Percentiles rank a stretch among this genome's conserved stretches.
These are phyloP conservation scores for Aegle marmelos DNA, from an alignment of 345 rosid species.

Conservation along the genomic window DNA sequence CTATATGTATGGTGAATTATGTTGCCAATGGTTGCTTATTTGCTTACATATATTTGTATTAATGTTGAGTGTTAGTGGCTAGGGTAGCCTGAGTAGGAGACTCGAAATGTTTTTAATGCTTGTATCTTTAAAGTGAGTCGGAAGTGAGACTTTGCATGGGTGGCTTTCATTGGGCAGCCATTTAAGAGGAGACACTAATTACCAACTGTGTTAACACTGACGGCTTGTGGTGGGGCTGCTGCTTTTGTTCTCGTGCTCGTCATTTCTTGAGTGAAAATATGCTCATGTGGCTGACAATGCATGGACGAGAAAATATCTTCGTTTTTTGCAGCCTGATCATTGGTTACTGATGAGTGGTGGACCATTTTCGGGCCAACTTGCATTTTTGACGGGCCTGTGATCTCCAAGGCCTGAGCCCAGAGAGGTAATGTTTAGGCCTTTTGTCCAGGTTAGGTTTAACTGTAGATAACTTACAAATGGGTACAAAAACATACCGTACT, in stretches of 20 bases:
- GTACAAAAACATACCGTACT: no score
- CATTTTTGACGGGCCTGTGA: background rate
- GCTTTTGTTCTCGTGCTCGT: background rate
- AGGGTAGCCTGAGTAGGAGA: rapidly evolving
- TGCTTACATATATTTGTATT: no score
- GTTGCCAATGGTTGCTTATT: no score
- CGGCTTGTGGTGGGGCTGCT: background rate
- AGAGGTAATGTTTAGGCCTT: background rate
- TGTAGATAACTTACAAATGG: no score
- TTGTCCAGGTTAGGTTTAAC: no score
- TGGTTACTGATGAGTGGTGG: background rate
- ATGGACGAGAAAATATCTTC: background rate
- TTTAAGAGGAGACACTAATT: background rate
- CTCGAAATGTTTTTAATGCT: no score
- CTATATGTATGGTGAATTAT: no score
- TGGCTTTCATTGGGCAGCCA: background rate
- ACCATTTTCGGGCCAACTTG: background rate
- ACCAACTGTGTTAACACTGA: background rate
- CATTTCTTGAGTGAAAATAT: background rate
- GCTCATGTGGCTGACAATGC: background rate
- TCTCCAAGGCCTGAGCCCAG: background rate
- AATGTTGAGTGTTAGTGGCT: no score
- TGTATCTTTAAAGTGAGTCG: background rate
- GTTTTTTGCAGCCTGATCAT: background rate
- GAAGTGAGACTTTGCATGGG: background rate